These are phyloP conservation scores for Xylaria grammica DNA, from an alignment of 495 filamentous ascomycete genomes.

Conservation along the genomic window DNA sequence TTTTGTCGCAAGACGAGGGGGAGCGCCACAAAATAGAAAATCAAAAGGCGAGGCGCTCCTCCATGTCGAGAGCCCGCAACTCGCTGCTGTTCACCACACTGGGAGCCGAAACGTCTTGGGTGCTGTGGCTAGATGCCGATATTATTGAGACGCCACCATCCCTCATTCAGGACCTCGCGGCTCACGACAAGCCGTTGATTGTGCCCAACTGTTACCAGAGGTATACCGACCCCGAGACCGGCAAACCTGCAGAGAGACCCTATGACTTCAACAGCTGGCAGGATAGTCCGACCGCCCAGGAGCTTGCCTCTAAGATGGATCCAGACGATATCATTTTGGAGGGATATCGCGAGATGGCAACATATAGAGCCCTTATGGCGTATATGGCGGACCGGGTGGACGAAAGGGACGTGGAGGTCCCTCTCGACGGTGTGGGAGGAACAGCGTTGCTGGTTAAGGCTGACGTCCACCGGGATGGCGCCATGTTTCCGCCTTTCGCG, in stretches of 20 bases:
- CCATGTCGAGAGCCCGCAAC: slow-evolving; percentile 92
- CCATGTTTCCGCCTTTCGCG: slow-evolving; percentile 96
- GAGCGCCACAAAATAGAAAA: slow-evolving; percentile 89
- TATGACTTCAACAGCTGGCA: slow-evolving; percentile 99
- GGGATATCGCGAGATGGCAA: slow-evolving; percentile 90
- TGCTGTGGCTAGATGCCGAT: slow-evolving; percentile 93
- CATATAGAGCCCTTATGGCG: slow-evolving; percentile 92
- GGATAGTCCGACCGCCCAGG: slow-evolving; percentile 77
- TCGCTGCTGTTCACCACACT: slow-evolving; percentile 96
- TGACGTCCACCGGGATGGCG: slow-evolving; percentile 94
- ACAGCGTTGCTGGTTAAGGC: slow-evolving; percentile 95
- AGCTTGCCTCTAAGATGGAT: slow-evolving; percentile 77
- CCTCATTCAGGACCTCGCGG: slow-evolving; percentile 90
- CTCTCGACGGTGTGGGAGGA: slow-evolving; percentile 91
- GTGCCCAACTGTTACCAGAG: slow-evolving; percentile 96
- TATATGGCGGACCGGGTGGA: slow-evolving; percentile 67
- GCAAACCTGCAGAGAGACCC: slow-evolving; percentile 72
- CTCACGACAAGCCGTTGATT: slow-evolving; percentile 83
- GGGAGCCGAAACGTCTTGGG: slow-evolving; percentile 92
- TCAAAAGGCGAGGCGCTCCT: slow-evolving; percentile 83
- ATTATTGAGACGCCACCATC: slow-evolving; percentile 85
- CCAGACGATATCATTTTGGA: slow-evolving; percentile 90
- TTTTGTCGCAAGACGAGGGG: slow-evolving; percentile 79
- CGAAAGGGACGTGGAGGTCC: slow-evolving; percentile 65
- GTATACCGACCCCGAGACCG: slow-evolving; percentile 74